A percentile compares a stretch with the other conserved stretches of the same genome.
phyloP scores from a whole-genome alignment of 352 stramenopile genomes.

The Globisporangium iwayamae region DNA sequence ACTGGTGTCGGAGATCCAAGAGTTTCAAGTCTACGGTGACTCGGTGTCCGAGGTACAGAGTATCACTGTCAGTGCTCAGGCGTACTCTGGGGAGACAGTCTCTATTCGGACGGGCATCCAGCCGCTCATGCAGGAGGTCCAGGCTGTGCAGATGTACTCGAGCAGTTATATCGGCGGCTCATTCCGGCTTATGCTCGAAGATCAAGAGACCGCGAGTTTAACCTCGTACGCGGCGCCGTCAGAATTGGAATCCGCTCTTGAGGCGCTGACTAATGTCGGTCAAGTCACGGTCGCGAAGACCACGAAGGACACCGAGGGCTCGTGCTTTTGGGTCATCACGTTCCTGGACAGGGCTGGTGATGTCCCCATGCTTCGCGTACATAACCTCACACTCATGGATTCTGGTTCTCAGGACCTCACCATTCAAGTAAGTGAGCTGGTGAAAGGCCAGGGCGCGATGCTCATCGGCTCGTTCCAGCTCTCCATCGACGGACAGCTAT shows the following conservation, averaged over 20 bases:
- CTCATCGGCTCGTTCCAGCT: slow-evolving; percentile 44
- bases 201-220: slow-evolving; percentile 29
- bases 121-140: slow-evolving; percentile 34
- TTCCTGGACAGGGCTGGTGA: slow-evolving; percentile 57
- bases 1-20: slow-evolving; percentile 45
- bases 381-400: slow-evolving; percentile 42
- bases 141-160: slow-evolving; percentile 34
- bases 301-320: slow-evolving; percentile 26
- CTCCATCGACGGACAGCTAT: slow-evolving; percentile 29
- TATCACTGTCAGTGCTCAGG: slow-evolving; percentile 28
- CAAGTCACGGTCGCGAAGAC: slow-evolving; percentile 32
- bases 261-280: slow-evolving; percentile 38
- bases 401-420: slow-evolving; percentile 39
- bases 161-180: slow-evolving; percentile 46
- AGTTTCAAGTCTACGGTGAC: slow-evolving; percentile 39
- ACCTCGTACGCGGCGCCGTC: slow-evolving; percentile 46
- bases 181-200: slow-evolving; percentile 38
- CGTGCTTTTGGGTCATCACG: slow-evolving; percentile 55
- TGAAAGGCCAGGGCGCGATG: slow-evolving; percentile 35
- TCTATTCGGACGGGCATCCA: slow-evolving; percentile 32
- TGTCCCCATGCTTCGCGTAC: slow-evolving; percentile 36
- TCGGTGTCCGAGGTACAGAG: slow-evolving; percentile 35
- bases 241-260: slow-evolving; percentile 44
- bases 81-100: slow-evolving; percentile 37
- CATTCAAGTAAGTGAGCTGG: slow-evolving; percentile 38